Conservation (phyloP, 164 flowering plant species). For the Nelumbo lutea region DNA sequence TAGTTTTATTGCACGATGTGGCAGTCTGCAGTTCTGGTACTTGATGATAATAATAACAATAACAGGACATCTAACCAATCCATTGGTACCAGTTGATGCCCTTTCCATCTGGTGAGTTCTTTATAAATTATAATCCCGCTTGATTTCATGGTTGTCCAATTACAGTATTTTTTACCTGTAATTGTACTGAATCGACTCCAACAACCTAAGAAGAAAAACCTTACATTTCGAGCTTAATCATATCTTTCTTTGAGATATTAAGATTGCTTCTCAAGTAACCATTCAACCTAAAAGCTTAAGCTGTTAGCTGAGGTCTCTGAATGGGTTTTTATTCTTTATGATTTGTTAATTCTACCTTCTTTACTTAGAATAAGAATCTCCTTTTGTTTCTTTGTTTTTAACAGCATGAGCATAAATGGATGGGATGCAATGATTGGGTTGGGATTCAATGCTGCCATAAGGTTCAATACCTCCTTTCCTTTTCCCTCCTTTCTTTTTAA, state of each 20-base stretch:
- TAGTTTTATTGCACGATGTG: slow-evolving; percentile 3
- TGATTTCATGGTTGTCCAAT: not conserved
- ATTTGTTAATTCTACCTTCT: not conserved
- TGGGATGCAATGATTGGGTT: slow-evolving; percentile 61
- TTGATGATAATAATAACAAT: slow-evolving; percentile 53
- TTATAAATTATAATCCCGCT: not conserved
- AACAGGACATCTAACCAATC: slow-evolving; percentile 41
- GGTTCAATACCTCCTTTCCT: slow-evolving; percentile 21
- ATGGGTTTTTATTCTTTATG: no score
- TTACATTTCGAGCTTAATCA: no score
- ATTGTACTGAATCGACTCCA: not conserved
- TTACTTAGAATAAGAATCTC: not conserved
- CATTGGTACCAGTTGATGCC: slow-evolving; percentile 58
- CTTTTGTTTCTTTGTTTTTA: not conserved
- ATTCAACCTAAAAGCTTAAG: no score
- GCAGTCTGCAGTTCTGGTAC: slow-evolving; percentile 67
- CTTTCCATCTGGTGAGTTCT: slow-evolving; percentile 48
- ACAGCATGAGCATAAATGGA: slow-evolving; percentile 65
- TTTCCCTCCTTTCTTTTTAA: not conserved
- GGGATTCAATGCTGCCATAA: slow-evolving; percentile 78
- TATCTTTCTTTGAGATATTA: no score
- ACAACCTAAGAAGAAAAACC: no score
- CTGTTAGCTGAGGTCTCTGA: no score
- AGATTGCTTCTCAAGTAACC: no score
- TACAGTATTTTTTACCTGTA: not conserved